Percentiles rank a stretch among this genome's conserved stretches.
These are phyloP conservation scores for Lupinus albus DNA, from an alignment of 306 rosid genomes.

Conservation along the genomic window DNA sequence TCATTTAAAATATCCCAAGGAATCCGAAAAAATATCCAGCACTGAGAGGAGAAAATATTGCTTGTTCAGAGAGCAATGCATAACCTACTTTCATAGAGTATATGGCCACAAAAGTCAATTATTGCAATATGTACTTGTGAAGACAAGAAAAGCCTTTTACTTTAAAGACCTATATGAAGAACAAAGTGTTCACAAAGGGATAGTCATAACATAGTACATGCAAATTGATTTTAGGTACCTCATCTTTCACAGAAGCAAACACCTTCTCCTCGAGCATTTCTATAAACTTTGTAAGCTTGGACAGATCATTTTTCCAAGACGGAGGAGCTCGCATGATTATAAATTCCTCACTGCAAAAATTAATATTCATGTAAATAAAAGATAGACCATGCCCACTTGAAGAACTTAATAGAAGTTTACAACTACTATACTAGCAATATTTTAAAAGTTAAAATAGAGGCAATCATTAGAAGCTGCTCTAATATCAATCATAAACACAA, in stretches of 20 bases:
- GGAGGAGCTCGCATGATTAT: neutral
- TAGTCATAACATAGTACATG: neutral
- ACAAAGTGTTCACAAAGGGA: neutral
- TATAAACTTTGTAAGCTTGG: neutral
- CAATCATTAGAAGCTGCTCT: no score
- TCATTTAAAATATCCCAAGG: neutral
- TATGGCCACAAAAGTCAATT: neutral
- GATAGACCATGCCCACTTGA: no score
- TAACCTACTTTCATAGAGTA: neutral
- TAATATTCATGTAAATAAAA: no score
- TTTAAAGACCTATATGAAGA: slow-evolving; percentile 5
- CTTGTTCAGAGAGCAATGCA: neutral
- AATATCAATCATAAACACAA: no score
- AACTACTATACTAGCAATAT: no score
- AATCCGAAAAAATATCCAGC: neutral
- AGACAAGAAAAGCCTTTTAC: neutral
- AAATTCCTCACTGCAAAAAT: neutral
- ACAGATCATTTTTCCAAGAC: neutral
- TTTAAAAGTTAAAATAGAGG: no score
- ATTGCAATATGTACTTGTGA: neutral
- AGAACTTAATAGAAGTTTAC: no score
- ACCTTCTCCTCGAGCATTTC: slow-evolving; percentile 17
- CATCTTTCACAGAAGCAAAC: slow-evolving; percentile 8
- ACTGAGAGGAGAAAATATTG: neutral
- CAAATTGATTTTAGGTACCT: slow-evolving; percentile 29